phyloP scores from a whole-genome alignment of 2,329 filamentous ascomycete genomes.

The Dendryphion nanum region DNA sequence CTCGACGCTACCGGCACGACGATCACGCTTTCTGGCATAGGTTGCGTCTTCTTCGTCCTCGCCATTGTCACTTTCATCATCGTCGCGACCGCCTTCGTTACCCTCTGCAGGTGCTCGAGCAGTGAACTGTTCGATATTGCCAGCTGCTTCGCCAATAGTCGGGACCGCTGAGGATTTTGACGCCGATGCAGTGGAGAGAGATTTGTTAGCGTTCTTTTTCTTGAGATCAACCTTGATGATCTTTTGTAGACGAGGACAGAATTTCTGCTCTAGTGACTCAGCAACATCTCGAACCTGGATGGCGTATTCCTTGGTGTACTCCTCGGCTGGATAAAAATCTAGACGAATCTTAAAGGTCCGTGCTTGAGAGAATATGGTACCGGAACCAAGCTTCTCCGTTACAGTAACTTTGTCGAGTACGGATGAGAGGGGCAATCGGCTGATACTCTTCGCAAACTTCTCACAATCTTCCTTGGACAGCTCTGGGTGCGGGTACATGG shows the following conservation, averaged over 20 bases:
- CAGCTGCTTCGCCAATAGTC: slow-evolving; percentile 66
- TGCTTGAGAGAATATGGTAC: slow-evolving; percentile 65
- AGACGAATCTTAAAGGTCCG: slow-evolving; percentile 84
- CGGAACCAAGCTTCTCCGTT: slow-evolving; percentile 74
- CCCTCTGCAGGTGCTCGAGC: slow-evolving; percentile 35
- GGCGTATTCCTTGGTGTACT: slow-evolving; percentile 84
- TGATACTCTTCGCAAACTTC: slow-evolving; percentile 88
- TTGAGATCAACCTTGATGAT: slow-evolving; percentile 74
- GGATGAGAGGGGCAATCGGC: slow-evolving; percentile 77
- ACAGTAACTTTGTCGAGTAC: slow-evolving; percentile 80
- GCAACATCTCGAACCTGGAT: slow-evolving; percentile 78
- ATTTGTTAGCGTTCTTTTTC: slow-evolving; percentile 66
- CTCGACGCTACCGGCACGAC: slow-evolving; percentile 77
- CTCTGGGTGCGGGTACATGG: slow-evolving; percentile 72
- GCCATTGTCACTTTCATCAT: slow-evolving; percentile 71
- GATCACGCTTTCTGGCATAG: slow-evolving; percentile 69
- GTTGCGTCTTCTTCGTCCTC: slow-evolving; percentile 58
- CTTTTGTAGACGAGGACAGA: slow-evolving; percentile 70
- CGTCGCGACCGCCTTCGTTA: slow-evolving; percentile 58
- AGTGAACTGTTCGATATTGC: slow-evolving; percentile 54
- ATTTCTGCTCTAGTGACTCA: slow-evolving; percentile 73
- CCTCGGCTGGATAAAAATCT: slow-evolving; percentile 77
- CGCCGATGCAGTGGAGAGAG: slow-evolving; percentile 52
- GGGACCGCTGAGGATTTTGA: slow-evolving; percentile 64
- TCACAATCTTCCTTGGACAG: slow-evolving; percentile 67